phyloP scores from a whole-genome alignment of 768 basidiomycete species.

The Lanmaoa rubissima region DNA sequence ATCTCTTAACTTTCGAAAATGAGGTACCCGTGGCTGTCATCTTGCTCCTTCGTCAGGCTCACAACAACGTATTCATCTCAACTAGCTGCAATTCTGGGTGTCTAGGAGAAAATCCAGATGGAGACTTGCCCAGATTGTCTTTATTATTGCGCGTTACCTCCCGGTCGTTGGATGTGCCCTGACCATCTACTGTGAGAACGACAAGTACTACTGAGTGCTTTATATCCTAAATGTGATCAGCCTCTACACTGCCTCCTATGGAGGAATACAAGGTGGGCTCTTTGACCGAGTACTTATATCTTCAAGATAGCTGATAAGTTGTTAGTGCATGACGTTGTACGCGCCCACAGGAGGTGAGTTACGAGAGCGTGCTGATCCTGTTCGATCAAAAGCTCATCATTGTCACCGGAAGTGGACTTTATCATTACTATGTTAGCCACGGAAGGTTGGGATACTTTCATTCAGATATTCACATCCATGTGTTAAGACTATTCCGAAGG shows the following conservation, averaged over 20 bases:
- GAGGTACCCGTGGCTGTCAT: neutral
- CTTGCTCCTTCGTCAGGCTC: neutral
- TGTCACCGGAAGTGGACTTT: neutral
- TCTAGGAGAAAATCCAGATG: neutral
- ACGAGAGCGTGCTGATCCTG: neutral
- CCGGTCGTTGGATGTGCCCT: neutral
- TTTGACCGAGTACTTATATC: too few species aligned
- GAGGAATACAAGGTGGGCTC: neutral
- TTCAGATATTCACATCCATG: neutral
- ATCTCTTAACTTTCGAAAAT: neutral
- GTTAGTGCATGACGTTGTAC: neutral
- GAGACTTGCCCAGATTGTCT: neutral
- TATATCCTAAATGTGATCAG: neutral
- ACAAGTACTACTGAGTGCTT: neutral
- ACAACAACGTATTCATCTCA: neutral
- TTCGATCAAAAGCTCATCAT: neutral
- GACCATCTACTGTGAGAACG: neutral
- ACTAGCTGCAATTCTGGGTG: neutral
- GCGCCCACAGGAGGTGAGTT: neutral
- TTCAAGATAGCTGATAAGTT: neutral
- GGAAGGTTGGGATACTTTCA: neutral
- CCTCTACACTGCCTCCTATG: neutral
- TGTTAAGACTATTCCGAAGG: neutral
- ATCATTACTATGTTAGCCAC: neutral
- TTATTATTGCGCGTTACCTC: neutral